Evolutionary conservation across 352 stramenopile species (phyloP).

Genomic region (Phytophthora pluvialis): DNA sequence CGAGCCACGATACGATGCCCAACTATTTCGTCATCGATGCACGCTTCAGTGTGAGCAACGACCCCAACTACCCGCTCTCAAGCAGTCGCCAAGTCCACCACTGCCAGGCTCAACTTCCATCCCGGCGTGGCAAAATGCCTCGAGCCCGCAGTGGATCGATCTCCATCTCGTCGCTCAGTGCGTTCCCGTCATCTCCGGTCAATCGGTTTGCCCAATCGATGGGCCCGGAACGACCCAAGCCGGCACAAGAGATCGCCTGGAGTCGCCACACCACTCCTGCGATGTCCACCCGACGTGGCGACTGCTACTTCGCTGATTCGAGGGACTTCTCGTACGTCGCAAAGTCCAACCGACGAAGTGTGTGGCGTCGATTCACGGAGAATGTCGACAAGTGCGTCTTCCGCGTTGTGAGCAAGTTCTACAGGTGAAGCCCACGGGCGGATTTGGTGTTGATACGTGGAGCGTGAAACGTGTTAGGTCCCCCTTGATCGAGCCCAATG

Average conservation of each 20-base stretch:
- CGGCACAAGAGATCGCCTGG: conserved; percentile 7
- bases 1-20: conserved; percentile 16
- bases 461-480: not conserved
- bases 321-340: conserved; percentile 11
- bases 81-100: conserved; percentile 1
- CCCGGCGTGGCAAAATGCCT: conserved; percentile 5
- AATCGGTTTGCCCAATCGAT: conserved; percentile 37
- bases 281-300: conserved; percentile 19
- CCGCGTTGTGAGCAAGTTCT: conserved; percentile 41
- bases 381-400: conserved; percentile 41
- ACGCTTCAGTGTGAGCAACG: conserved; percentile 28
- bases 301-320: conserved; percentile 19
- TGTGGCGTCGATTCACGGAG: conserved; percentile 32
- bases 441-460: not conserved
- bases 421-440: conserved; percentile 23
- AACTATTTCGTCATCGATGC: conserved; percentile 39
- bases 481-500: conserved; percentile 13
- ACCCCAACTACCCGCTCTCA: conserved; percentile 5
- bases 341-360: conserved; percentile 32
- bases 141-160: conserved; percentile 37
- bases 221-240: conserved; percentile 15
- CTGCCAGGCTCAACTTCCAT: not conserved
- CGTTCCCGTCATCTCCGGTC: conserved; percentile 17
- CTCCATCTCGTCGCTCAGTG: conserved; percentile 23
- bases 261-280: conserved; percentile 26